phyloP scores from a whole-genome alignment of 2,329 filamentous ascomycete genomes.

The Venturia asperata region DNA sequence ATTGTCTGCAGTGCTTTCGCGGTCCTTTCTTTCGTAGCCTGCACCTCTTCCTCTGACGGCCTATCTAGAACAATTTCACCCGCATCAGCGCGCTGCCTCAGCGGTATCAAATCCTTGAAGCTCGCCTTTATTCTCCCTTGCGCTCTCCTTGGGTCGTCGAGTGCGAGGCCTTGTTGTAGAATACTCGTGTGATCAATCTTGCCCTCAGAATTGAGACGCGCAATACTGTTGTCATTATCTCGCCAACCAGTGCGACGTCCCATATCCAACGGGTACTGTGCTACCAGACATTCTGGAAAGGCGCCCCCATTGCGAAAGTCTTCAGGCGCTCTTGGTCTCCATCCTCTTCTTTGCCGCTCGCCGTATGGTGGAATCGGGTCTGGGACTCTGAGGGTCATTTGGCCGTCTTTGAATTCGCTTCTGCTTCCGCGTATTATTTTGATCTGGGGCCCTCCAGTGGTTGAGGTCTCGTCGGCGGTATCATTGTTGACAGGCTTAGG shows the following conservation, averaged over 20 bases:
- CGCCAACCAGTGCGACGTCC: conserved; percentile 63
- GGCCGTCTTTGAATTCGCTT: conserved; percentile 10
- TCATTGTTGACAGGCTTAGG: conserved; percentile 3
- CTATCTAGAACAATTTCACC: conserved; percentile 83
- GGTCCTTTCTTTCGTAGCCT: conserved; percentile 77
- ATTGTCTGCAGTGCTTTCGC: conserved; percentile 76
- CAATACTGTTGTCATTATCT: conserved; percentile 53
- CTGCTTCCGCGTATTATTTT: conserved; percentile 8
- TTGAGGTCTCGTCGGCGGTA: background rate
- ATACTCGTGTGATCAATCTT: conserved; percentile 76
- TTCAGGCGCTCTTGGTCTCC: conserved; percentile 80
- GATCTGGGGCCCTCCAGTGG: background rate
- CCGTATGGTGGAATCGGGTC: conserved; percentile 59
- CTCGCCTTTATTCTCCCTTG: conserved; percentile 82
- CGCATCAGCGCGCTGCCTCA: conserved; percentile 85
- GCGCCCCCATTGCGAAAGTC: conserved; percentile 96
- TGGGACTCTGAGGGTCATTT: conserved; percentile 7
- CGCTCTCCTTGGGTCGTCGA: conserved; percentile 29
- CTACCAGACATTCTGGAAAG: conserved; percentile 87
- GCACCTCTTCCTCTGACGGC: conserved; percentile 77
- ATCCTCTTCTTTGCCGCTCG: conserved; percentile 64
- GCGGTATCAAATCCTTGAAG: conserved; percentile 93
- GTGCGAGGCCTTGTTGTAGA: conserved; percentile 70
- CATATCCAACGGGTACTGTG: conserved; percentile 95
- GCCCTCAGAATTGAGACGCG: conserved; percentile 10